These are phyloP conservation scores for Penicillium verhagenii DNA, from an alignment of 495 filamentous ascomycete species.

Conservation along the genomic window DNA sequence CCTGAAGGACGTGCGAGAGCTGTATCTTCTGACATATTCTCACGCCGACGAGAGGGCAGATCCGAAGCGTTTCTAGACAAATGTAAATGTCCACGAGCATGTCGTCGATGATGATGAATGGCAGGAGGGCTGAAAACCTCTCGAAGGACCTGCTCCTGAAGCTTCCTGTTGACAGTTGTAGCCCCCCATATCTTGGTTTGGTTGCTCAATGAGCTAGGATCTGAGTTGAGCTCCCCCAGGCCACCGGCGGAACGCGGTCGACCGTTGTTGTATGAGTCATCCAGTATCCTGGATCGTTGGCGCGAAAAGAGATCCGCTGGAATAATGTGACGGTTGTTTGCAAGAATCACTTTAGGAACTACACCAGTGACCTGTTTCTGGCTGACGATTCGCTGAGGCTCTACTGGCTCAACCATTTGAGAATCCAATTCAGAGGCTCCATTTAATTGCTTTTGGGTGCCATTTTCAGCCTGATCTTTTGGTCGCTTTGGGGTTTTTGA, in stretches of 20 bases:
- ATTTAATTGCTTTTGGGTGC: slow-evolving; percentile 23
- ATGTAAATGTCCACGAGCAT: slow-evolving; percentile 60
- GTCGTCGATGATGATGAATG: slow-evolving; percentile 64
- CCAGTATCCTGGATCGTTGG: slow-evolving; percentile 31
- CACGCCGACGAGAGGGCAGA: slow-evolving; percentile 25
- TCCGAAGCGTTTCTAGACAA: slow-evolving; percentile 46
- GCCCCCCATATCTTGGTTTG: slow-evolving; percentile 80
- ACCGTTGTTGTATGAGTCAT: slow-evolving; percentile 18
- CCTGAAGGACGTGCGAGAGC: slow-evolving; percentile 22
- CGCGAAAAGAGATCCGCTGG: slow-evolving; percentile 71
- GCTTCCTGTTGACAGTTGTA: slow-evolving; percentile 85
- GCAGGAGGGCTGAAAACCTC: slow-evolving; percentile 89
- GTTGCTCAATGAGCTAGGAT: slow-evolving; percentile 32
- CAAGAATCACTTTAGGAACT: slow-evolving; percentile 89
- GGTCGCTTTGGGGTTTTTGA: slow-evolving; percentile 75
- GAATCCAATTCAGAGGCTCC: slow-evolving; percentile 14
- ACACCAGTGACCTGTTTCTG: slow-evolving; percentile 65
- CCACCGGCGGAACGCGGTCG: slow-evolving; percentile 20
- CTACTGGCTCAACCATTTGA: slow-evolving; percentile 23
- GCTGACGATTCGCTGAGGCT: slow-evolving; percentile 70
- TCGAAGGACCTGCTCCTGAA: slow-evolving; percentile 89
- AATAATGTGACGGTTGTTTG: slow-evolving; percentile 94
- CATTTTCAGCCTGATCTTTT: slow-evolving; percentile 39
- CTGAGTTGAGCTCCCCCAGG: slow-evolving; percentile 11
- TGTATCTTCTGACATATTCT: slow-evolving; percentile 35